phyloP scores from a whole-genome alignment of 1,139 yeast species.

The Candida sanyaensis region DNA sequence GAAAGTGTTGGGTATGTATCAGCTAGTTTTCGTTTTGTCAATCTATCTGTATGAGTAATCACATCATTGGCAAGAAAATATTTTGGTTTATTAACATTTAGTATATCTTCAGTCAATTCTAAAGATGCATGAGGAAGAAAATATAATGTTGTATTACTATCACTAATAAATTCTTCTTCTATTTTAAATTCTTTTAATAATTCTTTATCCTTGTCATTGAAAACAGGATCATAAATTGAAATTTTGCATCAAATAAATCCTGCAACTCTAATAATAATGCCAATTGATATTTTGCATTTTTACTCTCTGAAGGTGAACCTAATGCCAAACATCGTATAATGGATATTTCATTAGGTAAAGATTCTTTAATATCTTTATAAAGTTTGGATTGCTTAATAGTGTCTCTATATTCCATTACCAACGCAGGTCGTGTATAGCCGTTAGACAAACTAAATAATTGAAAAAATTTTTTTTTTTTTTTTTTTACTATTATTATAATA shows the following conservation, averaged over 20 bases:
- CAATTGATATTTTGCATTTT: conserved; percentile 63
- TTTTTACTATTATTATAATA: neutral
- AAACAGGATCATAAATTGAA: conserved; percentile 67
- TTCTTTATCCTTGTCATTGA: conserved; percentile 43
- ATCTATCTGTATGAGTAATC: conserved; percentile 52
- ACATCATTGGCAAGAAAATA: conserved; percentile 51
- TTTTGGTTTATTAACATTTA: conserved; percentile 33
- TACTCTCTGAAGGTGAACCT: conserved; percentile 63
- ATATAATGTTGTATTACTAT: conserved; percentile 38
- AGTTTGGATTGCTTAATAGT: conserved; percentile 24
- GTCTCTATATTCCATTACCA: conserved; percentile 5
- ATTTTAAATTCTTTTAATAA: conserved; percentile 25
- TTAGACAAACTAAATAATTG: neutral
- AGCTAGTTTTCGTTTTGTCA: conserved; percentile 40
- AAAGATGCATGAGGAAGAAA: conserved; percentile 80
- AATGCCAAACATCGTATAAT: conserved; percentile 68
- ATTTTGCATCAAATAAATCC: conserved; percentile 24
- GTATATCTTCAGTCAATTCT: conserved; percentile 49
- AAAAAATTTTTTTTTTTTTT: neutral
- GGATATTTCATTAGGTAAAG: conserved; percentile 14
- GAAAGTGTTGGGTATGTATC: conserved; percentile 45
- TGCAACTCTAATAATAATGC: conserved; percentile 52
- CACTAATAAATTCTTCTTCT: conserved; percentile 21
- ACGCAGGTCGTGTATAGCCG: neutral
- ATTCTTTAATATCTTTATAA: conserved; percentile 19